Evolutionary conservation across 192 early-diverging fungal genomes (phyloP), one percentile per base, ranked within the genome.

Genomic region (Rhizophagus sp.): DNA sequence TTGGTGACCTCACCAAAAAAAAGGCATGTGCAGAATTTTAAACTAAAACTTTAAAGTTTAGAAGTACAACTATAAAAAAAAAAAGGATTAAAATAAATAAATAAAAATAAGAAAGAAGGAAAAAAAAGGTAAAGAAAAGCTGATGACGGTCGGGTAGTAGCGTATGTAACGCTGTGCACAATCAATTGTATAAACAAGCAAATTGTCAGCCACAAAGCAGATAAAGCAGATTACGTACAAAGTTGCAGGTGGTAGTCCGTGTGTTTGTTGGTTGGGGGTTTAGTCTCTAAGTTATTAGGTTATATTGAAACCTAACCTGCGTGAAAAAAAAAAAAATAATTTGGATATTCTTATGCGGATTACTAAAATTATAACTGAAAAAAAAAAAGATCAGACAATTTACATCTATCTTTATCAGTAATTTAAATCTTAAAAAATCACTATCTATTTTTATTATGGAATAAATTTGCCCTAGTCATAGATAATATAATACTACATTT

Each of bases 181-280:
- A 22, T 57, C 52, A 64, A 64, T 64, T 25, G 22, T 25, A 67
- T 27, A 67, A 67, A 33, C 65, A 67, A 67, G 65, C 65, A 66
- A 66, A 30, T 66, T 66, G 64, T 52, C 64, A 66, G 65, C 65
- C 65, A 67, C 65, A 67, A 67, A 30, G 12, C 25, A 67, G 65
- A 67, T 67, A 67, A 66, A 67, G 65, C 11, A 67, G 65, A 67
- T 67, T 67, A 67, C 65, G 65, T 67, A 67, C 25, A 33, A 9
- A 66, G 12, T 24, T 65, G 13, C 27, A 65, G 24, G n/a, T 13
- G 24, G n/a, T 13, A 33, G 65, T 66, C 27, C 33, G 25, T 66
- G 65, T 67, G 25, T 33, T 33, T 67, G 12, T 12, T 17, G 27
- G 27, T 67, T 17, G 11, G 15, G 4, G 33, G 13, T 67, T 13